Evolutionary conservation across 192 early-diverging fungal genomes (phyloP).

Genomic region (Coemansia furcata): DNA sequence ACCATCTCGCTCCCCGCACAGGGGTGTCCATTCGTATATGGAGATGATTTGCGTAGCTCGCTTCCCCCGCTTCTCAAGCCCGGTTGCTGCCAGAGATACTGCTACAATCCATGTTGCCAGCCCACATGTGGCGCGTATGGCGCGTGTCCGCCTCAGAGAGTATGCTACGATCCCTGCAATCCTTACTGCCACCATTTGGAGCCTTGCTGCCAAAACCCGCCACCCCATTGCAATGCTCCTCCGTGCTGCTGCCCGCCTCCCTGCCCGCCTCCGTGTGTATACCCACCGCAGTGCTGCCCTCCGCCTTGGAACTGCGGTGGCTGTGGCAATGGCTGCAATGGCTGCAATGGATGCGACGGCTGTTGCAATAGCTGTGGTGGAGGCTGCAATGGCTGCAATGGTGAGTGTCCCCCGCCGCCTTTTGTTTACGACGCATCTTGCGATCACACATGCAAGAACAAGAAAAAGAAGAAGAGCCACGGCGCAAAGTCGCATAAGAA

Average conservation of each 20-base stretch:
- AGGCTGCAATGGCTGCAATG: not conserved
- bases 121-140: constrained; percentile 25
- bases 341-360: constrained; percentile 3
- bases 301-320: constrained; percentile 7
- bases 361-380: not conserved
- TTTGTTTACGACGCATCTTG: constrained; percentile 34
- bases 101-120: constrained; percentile 35
- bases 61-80: constrained; percentile 15
- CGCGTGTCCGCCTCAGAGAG: constrained; percentile 13
- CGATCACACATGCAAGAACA: constrained; percentile 7
- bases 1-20: constrained; percentile 45
- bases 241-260: constrained; percentile 24
- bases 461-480: constrained; percentile 7
- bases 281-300: constrained; percentile 15
- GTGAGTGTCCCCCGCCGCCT: constrained; percentile 28
- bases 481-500: constrained; percentile 4
- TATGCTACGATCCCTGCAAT: constrained; percentile 11
- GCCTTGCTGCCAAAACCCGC: constrained; percentile 27
- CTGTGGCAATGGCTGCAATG: constrained; percentile 4
- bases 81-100: constrained; percentile 23
- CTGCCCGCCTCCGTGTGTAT: constrained; percentile 17
- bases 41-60: constrained; percentile 18
- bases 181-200: constrained; percentile 20
- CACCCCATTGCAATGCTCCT: constrained; percentile 16
- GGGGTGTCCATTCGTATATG: constrained; percentile 31